Base-by-base conservation (phyloP, 2,329 filamentous ascomycete genomes). In the Bisporella sp. region DNA sequence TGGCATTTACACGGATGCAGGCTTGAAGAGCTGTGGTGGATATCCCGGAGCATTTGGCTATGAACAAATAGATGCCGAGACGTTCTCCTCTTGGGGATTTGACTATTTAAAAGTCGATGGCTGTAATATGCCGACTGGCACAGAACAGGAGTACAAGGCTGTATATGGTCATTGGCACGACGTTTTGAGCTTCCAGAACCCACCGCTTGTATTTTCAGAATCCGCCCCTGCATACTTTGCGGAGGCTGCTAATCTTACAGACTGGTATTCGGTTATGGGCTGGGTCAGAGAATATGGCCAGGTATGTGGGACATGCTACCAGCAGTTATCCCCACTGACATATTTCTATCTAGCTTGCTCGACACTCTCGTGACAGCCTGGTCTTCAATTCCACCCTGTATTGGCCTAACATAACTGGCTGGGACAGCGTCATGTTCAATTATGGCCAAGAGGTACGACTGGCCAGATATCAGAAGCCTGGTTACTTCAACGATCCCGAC, bases 31-130 rank as follows among this genome's bases (percentile, higher is more conserved):
- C 2, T 82, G 79, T 57, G 79, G 72, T 1, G 73, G 73, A 4
- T 82, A 81, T 58, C 74, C 77, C 11, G 81, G 74, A 1, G 78
- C 75, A 46, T 63, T 80, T 28, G 79, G 76, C 1, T 73, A 77
- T 57, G 81, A 85, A 58, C 66, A 72, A 5, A 65, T 78, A 13
- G 82, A 85, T 62, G 81, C 80, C 2, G 62, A 72, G 46, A 74
- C 76, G 0, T 84, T 62, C 41, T 51, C 60, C 13, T 69, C 71
- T 28, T 83, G 79, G 79, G 78, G 76, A 2, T 71, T 83, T 48
- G 77, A 81, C 58, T 82, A 79, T 51, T 63, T 79, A 28, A 81
- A 81, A 63, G 75, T 78, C 55, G 79, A 82, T 61, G 81, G 81
- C 59, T 82, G 77, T 62, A 67, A 73, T 50, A 63, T 71, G 41